Percentiles rank a stretch among this genome's conserved stretches.
Evolutionary conservation across 768 basidiomycete genomes (phyloP).

Genomic region (Russula olivacea): DNA sequence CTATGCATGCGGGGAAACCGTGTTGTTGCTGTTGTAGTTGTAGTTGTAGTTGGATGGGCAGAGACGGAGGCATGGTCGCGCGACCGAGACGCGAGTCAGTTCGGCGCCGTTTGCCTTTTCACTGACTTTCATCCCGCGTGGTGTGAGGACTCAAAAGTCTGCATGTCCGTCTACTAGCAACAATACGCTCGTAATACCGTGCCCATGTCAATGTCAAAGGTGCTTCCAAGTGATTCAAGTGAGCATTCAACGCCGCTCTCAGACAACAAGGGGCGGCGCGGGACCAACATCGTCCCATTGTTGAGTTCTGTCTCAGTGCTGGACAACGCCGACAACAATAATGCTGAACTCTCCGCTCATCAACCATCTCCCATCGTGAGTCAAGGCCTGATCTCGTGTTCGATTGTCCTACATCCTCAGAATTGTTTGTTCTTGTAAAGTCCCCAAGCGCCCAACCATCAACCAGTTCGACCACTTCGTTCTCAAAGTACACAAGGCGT

Average conservation of each 20-base stretch:
- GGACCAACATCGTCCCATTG: constrained; percentile 7
- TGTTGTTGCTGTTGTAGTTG: background rate
- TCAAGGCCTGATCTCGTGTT: constrained; percentile 24
- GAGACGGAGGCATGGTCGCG: background rate
- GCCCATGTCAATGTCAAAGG: constrained; percentile 4
- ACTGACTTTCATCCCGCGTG: background rate
- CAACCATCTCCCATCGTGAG: constrained; percentile 17
- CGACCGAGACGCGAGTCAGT: background rate
- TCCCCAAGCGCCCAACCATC: constrained; percentile 8
- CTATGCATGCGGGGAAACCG: constrained; percentile 44
- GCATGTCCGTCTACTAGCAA: constrained; percentile 5
- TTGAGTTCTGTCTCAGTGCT: constrained; percentile 13
- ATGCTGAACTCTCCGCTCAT: background rate
- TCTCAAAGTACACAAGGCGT: constrained; percentile 9
- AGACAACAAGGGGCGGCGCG: constrained; percentile 18
- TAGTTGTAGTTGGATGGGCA: background rate
- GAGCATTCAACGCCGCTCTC: constrained; percentile 22
- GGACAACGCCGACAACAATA: background rate
- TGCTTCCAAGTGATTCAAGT: constrained; percentile 15
- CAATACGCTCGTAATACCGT: background rate
- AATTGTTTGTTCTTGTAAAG: constrained; percentile 18
- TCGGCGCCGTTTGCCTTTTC: background rate
- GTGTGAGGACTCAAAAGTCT: background rate
- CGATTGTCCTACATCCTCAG: constrained; percentile 13
- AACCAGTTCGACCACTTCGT: constrained; percentile 1